Conservation (phyloP, 768 basidiomycete genomes). For the Boletales sp. region DNA sequence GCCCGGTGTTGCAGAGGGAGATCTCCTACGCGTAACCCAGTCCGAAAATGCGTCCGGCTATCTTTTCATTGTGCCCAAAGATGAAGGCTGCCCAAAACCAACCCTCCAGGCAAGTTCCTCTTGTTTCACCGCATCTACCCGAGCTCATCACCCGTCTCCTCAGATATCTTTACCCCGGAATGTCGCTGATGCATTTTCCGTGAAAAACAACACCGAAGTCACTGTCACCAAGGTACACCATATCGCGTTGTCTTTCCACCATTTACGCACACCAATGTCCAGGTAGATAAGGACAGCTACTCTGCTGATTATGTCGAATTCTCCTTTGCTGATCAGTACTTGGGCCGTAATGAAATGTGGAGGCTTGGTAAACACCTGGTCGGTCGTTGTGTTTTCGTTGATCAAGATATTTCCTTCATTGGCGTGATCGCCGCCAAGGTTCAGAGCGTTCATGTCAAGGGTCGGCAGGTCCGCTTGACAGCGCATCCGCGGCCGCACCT, state of each 20-base stretch:
- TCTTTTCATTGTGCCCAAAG: constrained; percentile 66
- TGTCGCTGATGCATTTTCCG: constrained; percentile 64
- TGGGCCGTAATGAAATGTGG: constrained; percentile 98
- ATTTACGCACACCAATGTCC: constrained; percentile 8
- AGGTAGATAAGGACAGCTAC: constrained; percentile 67
- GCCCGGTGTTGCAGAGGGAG: constrained; percentile 78
- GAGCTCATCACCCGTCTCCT: neutral
- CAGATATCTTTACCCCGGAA: constrained; percentile 76
- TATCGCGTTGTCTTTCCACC: neutral
- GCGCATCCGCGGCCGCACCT: neutral
- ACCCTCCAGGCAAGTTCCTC: constrained; percentile 54
- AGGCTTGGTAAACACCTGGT: constrained; percentile 78
- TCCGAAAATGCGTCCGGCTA: constrained; percentile 42
- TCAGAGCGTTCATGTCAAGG: constrained; percentile 68
- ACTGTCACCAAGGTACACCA: constrained; percentile 59
- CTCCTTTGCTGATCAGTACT: constrained; percentile 91
- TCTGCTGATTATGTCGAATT: constrained; percentile 83
- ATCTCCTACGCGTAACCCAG: constrained; percentile 58
- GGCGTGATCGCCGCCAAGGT: constrained; percentile 83
- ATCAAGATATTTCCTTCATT: constrained; percentile 84
- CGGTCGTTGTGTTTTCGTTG: constrained; percentile 75
- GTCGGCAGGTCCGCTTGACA: constrained; percentile 49
- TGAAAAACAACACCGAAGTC: constrained; percentile 73
- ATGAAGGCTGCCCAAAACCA: constrained; percentile 57
- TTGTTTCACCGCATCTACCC: neutral